Base-by-base conservation (phyloP, 192 early-diverging fungal species). In the Backusella macrospora region DNA sequence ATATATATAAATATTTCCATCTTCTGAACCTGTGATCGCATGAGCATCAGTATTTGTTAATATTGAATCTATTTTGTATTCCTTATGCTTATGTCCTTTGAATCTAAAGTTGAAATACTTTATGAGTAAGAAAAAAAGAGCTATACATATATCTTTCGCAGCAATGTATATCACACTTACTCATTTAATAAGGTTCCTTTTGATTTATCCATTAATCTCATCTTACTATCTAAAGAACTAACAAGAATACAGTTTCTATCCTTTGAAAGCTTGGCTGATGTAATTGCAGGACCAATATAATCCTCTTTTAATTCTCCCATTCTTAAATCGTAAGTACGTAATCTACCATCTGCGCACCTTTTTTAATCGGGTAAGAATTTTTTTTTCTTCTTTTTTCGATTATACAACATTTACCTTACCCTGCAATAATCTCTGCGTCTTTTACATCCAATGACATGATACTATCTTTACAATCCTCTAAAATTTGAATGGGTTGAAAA, bases 11-110 rank as follows among this genome's bases (percentile, higher is more conserved):
- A 98, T 91, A 43, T 79, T 82, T 10, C 95, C 94, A 76, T 98
- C 95, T 75, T 99, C 96, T 49, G 92, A 94, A 1, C 97, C 97
- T 69, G 92, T 92, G 14, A 95, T 84, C 0, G 95, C 92, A 74
- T 89, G 71, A 4, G 89, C 84, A 70, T 94, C 94, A 46, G 85
- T 88, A 65, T 88, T 87, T 13, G 87, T 85, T 7, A 98, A 78
- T 45, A 88, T 85, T 38, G 92, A 91, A 16, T 84, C 86, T 37
- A 96, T 82, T 38, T 93, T 88, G 79, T 96, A 98, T 66, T 90
- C 77, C 23, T 68, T 74, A 70, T 97, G 95, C 62, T 82, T 86
- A 81, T 99, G 97, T 0, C 96, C 96, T 42, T 86, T 86, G 72
- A 90, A 93, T 34, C 89, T 90, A 69, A 23, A 21, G n/a, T 13